Evolutionary conservation across 2,329 filamentous ascomycete genomes (phyloP).

Genomic region (Aspergillus pseudoglaucus): DNA sequence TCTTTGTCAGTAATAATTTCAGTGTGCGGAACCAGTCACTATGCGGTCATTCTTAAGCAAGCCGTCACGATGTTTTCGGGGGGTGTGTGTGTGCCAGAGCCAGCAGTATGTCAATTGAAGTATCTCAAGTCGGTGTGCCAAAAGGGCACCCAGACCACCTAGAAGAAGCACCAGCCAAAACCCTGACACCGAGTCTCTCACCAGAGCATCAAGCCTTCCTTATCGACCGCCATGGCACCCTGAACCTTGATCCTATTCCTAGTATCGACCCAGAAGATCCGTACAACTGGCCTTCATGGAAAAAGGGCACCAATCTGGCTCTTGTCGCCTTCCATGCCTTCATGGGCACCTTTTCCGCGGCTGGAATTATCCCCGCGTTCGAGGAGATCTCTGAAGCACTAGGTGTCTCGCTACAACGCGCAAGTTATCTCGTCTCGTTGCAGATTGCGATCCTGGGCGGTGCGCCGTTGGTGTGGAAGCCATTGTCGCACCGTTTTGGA

Average conservation of each 20-base stretch:
- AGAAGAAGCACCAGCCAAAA: not conserved
- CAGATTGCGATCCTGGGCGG: slow-evolving; percentile 50
- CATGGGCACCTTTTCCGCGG: slow-evolving; percentile 52
- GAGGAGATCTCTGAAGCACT: slow-evolving; percentile 48
- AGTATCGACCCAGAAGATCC: slow-evolving; percentile 46
- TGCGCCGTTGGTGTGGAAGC: slow-evolving; percentile 52
- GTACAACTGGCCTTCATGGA: slow-evolving; percentile 51
- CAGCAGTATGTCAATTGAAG: not conserved
- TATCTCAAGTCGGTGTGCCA: not conserved
- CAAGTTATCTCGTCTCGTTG: slow-evolving; percentile 51
- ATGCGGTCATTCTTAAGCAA: not conserved
- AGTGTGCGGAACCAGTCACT: not conserved
- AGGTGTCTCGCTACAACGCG: slow-evolving; percentile 41
- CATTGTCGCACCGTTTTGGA: slow-evolving; percentile 49
- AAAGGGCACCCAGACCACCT: not conserved
- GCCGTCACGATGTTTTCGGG: not conserved
- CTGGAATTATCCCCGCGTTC: slow-evolving; percentile 50
- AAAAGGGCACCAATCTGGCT: slow-evolving; percentile 42
- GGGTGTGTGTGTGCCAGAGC: no score
- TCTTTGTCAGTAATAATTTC: no score
- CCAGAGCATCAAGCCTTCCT: slow-evolving; percentile 42
- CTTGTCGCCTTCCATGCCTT: slow-evolving; percentile 53
- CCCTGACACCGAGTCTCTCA: slow-evolving; percentile 1
- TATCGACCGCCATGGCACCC: slow-evolving; percentile 47
- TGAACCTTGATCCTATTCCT: slow-evolving; percentile 50